A percentile compares a stretch with the other conserved stretches of the same genome.
Evolutionary conservation across 2,329 filamentous ascomycete genomes (phyloP).

Genomic region (Colletotrichum sp.): DNA sequence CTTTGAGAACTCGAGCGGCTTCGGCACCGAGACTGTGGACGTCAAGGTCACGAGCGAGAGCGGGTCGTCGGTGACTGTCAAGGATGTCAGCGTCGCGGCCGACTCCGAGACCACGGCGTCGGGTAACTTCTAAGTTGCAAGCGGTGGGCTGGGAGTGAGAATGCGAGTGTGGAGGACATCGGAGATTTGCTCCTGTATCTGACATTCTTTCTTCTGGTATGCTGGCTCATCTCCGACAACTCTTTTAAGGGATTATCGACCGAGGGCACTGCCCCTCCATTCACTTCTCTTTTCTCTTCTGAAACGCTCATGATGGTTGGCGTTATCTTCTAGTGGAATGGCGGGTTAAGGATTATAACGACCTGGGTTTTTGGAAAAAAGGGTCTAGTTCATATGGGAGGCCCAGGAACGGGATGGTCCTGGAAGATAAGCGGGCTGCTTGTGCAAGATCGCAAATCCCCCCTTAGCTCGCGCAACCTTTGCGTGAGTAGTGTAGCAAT

Average conservation of each 20-base stretch:
- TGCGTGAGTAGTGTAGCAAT: background rate
- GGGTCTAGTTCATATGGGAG: background rate
- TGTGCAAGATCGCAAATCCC: background rate
- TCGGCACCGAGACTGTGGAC: slow-evolving; percentile 57
- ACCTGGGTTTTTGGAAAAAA: background rate
- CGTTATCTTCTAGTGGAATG: background rate
- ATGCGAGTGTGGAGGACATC: background rate
- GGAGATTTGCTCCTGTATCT: background rate
- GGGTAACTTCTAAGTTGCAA: slow-evolving; percentile 33
- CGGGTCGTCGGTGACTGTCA: slow-evolving; percentile 56
- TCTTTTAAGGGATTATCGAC: background rate
- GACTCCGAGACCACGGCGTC: slow-evolving; percentile 32
- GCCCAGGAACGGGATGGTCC: background rate
- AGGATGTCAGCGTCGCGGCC: slow-evolving; percentile 48
- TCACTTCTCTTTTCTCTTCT: background rate
- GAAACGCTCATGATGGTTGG: background rate
- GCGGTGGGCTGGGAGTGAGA: background rate
- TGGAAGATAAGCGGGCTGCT: background rate
- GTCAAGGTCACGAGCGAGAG: slow-evolving; percentile 59
- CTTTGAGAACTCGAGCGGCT: slow-evolving; percentile 65
- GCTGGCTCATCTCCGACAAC: background rate
- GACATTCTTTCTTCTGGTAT: background rate
- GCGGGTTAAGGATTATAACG: background rate
- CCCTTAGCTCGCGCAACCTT: background rate
- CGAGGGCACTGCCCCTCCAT: background rate